Evolutionary conservation across 2,329 filamentous ascomycete genomes (phyloP).

Genomic region (Aspergillus fischeri): DNA sequence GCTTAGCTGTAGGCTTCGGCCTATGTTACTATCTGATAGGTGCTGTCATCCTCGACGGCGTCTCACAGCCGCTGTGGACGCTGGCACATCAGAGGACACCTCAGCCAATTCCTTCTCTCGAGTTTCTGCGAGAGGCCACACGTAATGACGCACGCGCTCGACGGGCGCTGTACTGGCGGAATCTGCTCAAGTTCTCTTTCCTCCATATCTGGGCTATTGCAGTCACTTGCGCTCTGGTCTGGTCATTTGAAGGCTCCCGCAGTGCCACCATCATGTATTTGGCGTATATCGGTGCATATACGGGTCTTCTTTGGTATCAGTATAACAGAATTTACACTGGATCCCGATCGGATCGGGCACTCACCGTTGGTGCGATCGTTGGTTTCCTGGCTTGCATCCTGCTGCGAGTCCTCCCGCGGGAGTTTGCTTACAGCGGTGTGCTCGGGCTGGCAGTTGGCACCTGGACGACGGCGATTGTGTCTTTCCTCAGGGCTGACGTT

Average conservation of each 20-base stretch:
- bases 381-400: conserved; percentile 48
- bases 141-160: conserved; percentile 40
- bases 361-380: conserved; percentile 42
- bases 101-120: conserved; percentile 43
- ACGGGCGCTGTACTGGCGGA: conserved; percentile 49
- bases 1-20: conserved; percentile 51
- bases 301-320: conserved; percentile 53
- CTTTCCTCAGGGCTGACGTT: conserved; percentile 47
- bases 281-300: conserved; percentile 48
- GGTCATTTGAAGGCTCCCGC: conserved; percentile 45
- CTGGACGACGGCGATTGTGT: conserved; percentile 50
- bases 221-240: conserved; percentile 47
- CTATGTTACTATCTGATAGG: conserved; percentile 57
- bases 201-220: conserved; percentile 52
- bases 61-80: conserved; percentile 45
- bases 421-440: conserved; percentile 44
- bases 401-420: conserved; percentile 35
- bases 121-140: conserved; percentile 42
- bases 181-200: conserved; percentile 47
- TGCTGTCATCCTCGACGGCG: conserved; percentile 54
- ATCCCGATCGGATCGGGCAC: conserved; percentile 45
- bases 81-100: conserved; percentile 41
- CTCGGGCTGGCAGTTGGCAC: conserved; percentile 48
- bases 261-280: conserved; percentile 49
- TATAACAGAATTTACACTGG: conserved; percentile 52